These are phyloP conservation scores for Paraglomus brasilianum DNA, from an alignment of 192 early-diverging fungal genomes.

Conservation along the genomic window DNA sequence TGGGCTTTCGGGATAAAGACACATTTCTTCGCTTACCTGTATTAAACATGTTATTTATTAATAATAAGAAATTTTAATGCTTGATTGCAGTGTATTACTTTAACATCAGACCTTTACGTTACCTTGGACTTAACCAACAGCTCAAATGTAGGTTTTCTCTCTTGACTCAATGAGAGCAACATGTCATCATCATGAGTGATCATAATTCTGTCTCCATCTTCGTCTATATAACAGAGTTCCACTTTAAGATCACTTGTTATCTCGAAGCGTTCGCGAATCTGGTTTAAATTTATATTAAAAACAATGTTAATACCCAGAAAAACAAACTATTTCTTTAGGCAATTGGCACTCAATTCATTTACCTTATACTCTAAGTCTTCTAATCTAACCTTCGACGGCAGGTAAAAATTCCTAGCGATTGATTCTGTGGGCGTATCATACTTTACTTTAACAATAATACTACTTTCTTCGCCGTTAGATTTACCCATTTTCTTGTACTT, in stretches of 20 bases:
- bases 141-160: slow-evolving; percentile 1
- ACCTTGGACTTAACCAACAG: slow-evolving; percentile 5
- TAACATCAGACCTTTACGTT: too few relatives aligned
- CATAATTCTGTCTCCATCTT: slow-evolving; percentile 5
- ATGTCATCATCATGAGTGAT: slow-evolving; percentile 21
- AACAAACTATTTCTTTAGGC: background rate
- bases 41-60: background rate
- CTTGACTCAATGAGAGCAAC: background rate
- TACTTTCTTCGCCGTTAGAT: background rate
- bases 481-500: too few relatives aligned
- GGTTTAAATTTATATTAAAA: background rate
- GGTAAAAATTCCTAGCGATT: background rate
- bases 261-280: slow-evolving; percentile 27
- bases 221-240: slow-evolving; percentile 4
- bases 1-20: background rate
- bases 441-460: slow-evolving; percentile 10
- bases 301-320: background rate
- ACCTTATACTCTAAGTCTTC: slow-evolving; percentile 21
- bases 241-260: background rate
- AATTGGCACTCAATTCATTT: background rate
- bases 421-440: background rate
- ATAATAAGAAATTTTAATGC: too few relatives aligned
- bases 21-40: background rate
- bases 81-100: too few relatives aligned
- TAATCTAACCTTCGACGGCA: background rate